Conservation (phyloP, 164 flowering plant species). For the Pachysandra terminalis region DNA sequence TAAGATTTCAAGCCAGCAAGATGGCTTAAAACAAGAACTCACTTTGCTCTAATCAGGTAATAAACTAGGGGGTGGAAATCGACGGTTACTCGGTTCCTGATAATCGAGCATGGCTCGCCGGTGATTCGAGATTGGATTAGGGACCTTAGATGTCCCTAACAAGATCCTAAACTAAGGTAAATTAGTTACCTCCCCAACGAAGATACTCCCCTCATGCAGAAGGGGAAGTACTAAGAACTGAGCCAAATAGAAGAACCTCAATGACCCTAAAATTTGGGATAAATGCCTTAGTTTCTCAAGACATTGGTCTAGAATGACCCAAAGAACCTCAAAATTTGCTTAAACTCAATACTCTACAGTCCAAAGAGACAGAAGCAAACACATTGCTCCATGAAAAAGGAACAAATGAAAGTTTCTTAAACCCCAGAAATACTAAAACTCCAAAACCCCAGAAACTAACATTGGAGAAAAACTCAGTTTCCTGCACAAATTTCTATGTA, state of each 20-base stretch:
- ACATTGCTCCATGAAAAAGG: constrained; percentile 10
- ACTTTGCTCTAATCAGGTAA: constrained; percentile 14
- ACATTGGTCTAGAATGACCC: constrained; percentile 18
- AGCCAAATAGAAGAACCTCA: neutral
- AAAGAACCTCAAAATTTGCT: constrained; percentile 2
- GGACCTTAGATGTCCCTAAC: constrained; percentile 12
- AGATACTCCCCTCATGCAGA: neutral
- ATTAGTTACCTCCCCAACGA: neutral
- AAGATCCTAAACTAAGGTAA: constrained; percentile 13
- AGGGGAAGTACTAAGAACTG: neutral
- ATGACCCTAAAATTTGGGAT: neutral
- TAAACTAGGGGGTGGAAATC: constrained; percentile 1
- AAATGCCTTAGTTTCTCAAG: constrained; percentile 2
- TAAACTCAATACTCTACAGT: neutral
- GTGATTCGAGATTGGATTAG: neutral
- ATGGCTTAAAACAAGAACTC: constrained; percentile 17
- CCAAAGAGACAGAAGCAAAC: neutral
- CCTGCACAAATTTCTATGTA: constrained; percentile 7
- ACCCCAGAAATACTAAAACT: constrained; percentile 18
- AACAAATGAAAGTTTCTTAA: constrained; percentile 8
- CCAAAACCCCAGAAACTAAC: constrained; percentile 22
- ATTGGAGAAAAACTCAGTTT: constrained; percentile 7
- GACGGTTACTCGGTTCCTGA: neutral
- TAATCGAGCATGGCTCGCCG: constrained; percentile 2
- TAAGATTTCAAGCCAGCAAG: constrained; percentile 7